These are phyloP conservation scores for Triangularia verruculosa DNA, from an alignment of 2,329 filamentous ascomycete genomes.

Conservation along the genomic window DNA sequence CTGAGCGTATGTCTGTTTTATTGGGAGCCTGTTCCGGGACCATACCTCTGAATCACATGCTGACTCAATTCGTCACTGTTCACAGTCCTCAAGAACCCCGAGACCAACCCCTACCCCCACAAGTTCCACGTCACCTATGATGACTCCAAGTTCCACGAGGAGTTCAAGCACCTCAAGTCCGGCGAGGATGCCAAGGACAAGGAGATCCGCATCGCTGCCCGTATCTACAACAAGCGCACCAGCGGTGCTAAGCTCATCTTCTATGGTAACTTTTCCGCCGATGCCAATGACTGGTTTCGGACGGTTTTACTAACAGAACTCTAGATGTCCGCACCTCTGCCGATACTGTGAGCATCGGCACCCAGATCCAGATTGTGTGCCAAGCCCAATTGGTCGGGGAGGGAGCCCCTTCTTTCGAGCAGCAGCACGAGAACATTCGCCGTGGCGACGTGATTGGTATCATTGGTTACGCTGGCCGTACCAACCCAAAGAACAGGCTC, in stretches of 20 bases:
- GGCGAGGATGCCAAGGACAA: conserved; percentile 76
- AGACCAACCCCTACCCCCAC: conserved; percentile 88
- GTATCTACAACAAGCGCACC: conserved; percentile 84
- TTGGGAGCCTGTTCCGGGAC: not conserved
- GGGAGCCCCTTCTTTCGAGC: conserved; percentile 66
- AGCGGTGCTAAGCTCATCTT: conserved; percentile 84
- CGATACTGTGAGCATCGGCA: conserved; percentile 57
- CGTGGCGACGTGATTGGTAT: conserved; percentile 92
- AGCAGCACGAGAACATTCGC: conserved; percentile 85
- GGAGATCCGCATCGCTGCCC: conserved; percentile 72
- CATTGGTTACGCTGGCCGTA: conserved; percentile 78
- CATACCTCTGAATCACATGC: not conserved
- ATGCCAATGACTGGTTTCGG: not conserved
- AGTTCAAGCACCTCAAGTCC: conserved; percentile 80
- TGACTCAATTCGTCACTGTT: conserved; percentile 4
- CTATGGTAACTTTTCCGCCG: conserved; percentile 59
- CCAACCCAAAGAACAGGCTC: conserved; percentile 85
- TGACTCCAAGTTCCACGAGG: conserved; percentile 72
- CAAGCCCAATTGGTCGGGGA: conserved; percentile 75
- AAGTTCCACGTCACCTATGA: conserved; percentile 85
- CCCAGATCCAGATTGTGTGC: conserved; percentile 87
- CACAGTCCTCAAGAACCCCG: conserved; percentile 61
- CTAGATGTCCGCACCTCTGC: conserved; percentile 54
- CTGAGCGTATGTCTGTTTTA: conserved; percentile 46
- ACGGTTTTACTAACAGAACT: not conserved